These are phyloP conservation scores for Termitomyces sp. DNA, from an alignment of 768 basidiomycete species.

Conservation along the genomic window DNA sequence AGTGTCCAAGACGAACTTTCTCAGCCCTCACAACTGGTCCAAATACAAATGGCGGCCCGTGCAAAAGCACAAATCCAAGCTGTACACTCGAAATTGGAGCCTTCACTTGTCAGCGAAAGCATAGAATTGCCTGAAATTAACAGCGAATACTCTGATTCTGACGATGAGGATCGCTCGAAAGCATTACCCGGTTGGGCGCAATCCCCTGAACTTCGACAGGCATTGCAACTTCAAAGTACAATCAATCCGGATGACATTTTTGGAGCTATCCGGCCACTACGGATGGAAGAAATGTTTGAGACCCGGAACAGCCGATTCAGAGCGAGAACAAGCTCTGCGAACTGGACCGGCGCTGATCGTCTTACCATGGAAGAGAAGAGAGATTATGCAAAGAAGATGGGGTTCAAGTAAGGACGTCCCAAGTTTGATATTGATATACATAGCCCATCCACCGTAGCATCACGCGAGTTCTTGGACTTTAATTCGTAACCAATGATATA, in stretches of 20 bases:
- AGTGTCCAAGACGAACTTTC: slow-evolving; percentile 45
- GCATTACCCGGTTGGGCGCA: slow-evolving; percentile 91
- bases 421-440: too few species aligned
- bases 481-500: too few species aligned
- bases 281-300: slow-evolving; percentile 94
- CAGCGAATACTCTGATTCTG: slow-evolving; percentile 96
- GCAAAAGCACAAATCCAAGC: slow-evolving; percentile 67
- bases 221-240: slow-evolving; percentile 78
- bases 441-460: too few species aligned
- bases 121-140: slow-evolving; percentile 95
- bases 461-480: too few species aligned
- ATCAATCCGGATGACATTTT: slow-evolving; percentile 92
- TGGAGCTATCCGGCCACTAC: slow-evolving; percentile 79
- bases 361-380: slow-evolving; percentile 80
- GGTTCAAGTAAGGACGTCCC: slow-evolving; percentile 47
- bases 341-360: slow-evolving; percentile 92
- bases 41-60: slow-evolving; percentile 69
- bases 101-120: slow-evolving; percentile 63
- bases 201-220: slow-evolving; percentile 79
- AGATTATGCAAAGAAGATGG: slow-evolving; percentile 90
- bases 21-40: slow-evolving; percentile 61
- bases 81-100: slow-evolving; percentile 40
- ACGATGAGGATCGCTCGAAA: slow-evolving; percentile 76
- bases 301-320: slow-evolving; percentile 76
- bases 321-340: slow-evolving; percentile 89